phyloP scores from a whole-genome alignment of 1,284 basidiomycete genomes.

The Phellopilus nigrolimitatus region DNA sequence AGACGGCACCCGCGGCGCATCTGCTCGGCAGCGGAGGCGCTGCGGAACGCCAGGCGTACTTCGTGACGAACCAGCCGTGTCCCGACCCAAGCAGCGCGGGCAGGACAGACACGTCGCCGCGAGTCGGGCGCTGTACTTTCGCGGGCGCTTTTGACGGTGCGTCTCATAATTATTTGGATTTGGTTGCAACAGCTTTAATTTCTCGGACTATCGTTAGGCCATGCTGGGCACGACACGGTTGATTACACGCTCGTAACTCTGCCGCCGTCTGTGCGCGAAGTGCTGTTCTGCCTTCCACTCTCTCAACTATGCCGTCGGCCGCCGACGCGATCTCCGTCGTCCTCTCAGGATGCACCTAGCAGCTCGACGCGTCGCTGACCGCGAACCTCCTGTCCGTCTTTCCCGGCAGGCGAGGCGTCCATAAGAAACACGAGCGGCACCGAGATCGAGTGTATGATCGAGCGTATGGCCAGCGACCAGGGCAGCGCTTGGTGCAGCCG shows the following conservation, averaged over 20 bases:
- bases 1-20: not conserved
- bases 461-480: too few relatives aligned
- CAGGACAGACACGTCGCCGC: slow-evolving; percentile 48
- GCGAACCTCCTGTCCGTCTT: slow-evolving; percentile 28
- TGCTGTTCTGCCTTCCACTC: slow-evolving; percentile 34
- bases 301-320: slow-evolving; percentile 22
- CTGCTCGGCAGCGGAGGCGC: not conserved
- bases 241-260: slow-evolving; percentile 59
- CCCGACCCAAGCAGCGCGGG: slow-evolving; percentile 3
- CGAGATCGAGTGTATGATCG: slow-evolving; percentile 34
- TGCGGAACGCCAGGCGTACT: slow-evolving; percentile 1
- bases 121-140: slow-evolving; percentile 55
- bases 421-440: slow-evolving; percentile 30
- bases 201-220: slow-evolving; percentile 22
- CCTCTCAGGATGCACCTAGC: slow-evolving; percentile 48
- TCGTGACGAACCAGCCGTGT: slow-evolving; percentile 9
- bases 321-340: slow-evolving; percentile 44
- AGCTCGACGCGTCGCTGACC: slow-evolving; percentile 40
- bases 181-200: too few relatives aligned
- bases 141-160: slow-evolving; percentile 67
- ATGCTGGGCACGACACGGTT: slow-evolving; percentile 33
- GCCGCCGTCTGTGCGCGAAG: slow-evolving; percentile 58
- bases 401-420: slow-evolving; percentile 25
- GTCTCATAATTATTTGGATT: too few relatives aligned
- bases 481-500: slow-evolving; percentile 29